Evolutionary conservation across 306 rosid genomes (phyloP), one percentile per base, ranked within the genome.

Genomic region (Leucaena leucocephala): DNA sequence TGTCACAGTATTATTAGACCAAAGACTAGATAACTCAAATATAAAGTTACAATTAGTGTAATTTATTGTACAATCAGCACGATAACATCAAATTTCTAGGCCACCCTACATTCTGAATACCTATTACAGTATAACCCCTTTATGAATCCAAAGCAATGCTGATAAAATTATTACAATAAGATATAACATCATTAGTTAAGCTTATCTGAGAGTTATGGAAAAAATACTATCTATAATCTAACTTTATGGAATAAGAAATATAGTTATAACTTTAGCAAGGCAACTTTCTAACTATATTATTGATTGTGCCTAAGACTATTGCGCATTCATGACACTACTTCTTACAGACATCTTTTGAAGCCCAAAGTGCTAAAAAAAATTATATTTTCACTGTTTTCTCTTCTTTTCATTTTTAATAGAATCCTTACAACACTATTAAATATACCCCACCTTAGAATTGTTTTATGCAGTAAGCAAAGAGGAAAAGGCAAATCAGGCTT

Each of bases 401-500:
- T 52, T 52, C 58, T 17, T 2, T 27, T 54, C 16, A n/a, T 54
- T 54, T 9, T 38, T 13, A 7, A 71, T 27, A 58, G 39, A 43
- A 79, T 2, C 4, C 40, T 43, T 38, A 38, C 40, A 45, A 15
- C 38, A 13, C 54, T 44, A 67, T 46, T 19, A 72, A 43, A 44
- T 27, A 10, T 35, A n/a, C 33, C 13, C 57, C 1, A 1, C 39
- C 38, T 65, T 46, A 50, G 16, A 50, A 49, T 50, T 16, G 45
- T 19, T n/a, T 15, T 48, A 13, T 42, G 19, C 11, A 38, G 38
- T 33, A 27, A 45, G 19, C 15, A 12, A 65, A 34, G 50, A 39
- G 68, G 71, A 39, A 62, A 38, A 61, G 7, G 59, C 33, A 62
- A 72, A 34, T 33, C 79, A 68, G 68, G 72, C 90, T 85, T 85